A percentile compares a stretch with the other conserved stretches of the same genome.
Conservation (phyloP, 2,329 filamentous ascomycete genomes). For the Fusarium verticillioides region DNA sequence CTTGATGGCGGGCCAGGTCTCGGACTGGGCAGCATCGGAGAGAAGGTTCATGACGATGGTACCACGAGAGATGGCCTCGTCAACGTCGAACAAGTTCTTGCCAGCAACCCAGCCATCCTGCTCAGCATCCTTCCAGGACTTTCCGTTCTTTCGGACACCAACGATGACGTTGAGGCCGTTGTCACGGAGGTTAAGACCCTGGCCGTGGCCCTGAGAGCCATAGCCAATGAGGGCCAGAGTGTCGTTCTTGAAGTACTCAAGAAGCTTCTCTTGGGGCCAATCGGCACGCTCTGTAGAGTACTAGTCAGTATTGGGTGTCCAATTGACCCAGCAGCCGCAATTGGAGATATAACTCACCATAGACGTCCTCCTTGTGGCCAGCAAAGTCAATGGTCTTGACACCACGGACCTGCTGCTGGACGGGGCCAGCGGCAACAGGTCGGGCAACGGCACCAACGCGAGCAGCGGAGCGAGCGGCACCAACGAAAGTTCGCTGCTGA, state of each 20-base stretch:
- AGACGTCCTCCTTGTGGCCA: slow-evolving; percentile 93
- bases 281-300: slow-evolving; percentile 85
- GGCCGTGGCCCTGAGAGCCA: slow-evolving; percentile 96
- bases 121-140: slow-evolving; percentile 97
- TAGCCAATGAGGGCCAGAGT: slow-evolving; percentile 99
- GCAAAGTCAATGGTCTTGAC: slow-evolving; percentile 99
- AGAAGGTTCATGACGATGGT: slow-evolving; percentile 99
- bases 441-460: slow-evolving; percentile 65
- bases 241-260: slow-evolving; percentile 99
- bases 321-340: background rate
- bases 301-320: slow-evolving; percentile 39
- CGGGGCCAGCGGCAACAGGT: slow-evolving; percentile 60
- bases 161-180: slow-evolving; percentile 99
- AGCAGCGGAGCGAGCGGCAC: slow-evolving; percentile 67
- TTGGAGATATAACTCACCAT: slow-evolving; percentile 67
- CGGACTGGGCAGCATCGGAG: slow-evolving; percentile 95
- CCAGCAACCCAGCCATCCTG: slow-evolving; percentile 98
- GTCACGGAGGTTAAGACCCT: slow-evolving; percentile 99
- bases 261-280: slow-evolving; percentile 98
- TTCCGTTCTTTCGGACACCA: slow-evolving; percentile 97
- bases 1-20: slow-evolving; percentile 99
- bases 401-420: slow-evolving; percentile 82
- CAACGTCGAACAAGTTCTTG: slow-evolving; percentile 98
- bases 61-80: slow-evolving; percentile 92
- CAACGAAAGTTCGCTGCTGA: slow-evolving; percentile 72